Base-by-base conservation (phyloP, 495 filamentous ascomycete genomes). In the Tetracladium marchalianum region DNA sequence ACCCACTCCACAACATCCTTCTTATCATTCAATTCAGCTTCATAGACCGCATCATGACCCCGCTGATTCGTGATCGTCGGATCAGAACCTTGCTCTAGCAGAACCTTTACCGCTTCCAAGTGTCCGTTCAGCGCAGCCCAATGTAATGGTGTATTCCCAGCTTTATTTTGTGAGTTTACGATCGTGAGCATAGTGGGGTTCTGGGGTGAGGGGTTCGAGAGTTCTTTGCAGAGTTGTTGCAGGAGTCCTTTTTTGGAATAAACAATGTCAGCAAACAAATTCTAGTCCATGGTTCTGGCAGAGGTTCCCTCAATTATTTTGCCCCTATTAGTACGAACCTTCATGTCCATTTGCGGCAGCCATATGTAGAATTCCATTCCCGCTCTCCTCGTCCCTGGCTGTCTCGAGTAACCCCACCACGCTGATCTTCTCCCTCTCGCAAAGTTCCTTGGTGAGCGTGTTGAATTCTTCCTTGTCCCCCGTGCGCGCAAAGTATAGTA, bases 101-200 rank as follows among this genome's bases (percentile, higher is more conserved):
- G 75, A 2, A 77, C 58, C 68, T 92, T 85, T 11, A 94, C 89
- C 17, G 79, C 76, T 27, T 76, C 74, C 2, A 95, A 63, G 55
- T 95, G 87, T 11, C 90, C 90, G 51, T 92, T 90, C 47, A 94
- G 67, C 1, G 87, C 81, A 0, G 90, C 90, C 87, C 87, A 96
- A 67, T 96, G 90, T 43, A 97, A 65, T 1, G 87, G 72, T 10
- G 90, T 95, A 66, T 95, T 95, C 22, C 87, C 90, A 19, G 81
- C 78, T 47, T 75, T 61, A 51, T 97, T 96, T 58, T 73, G 64
- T 62, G 73, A 46, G 64, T 92, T 82, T 10, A 95, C 47, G 31
- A 82, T 71, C 0, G 66, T 52, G 31, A 62, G 59, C 39, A 64
- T 66, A 47, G 53, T 52, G 34, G 36, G 48, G 32, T 36, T 53